A percentile compares a stretch with the other conserved stretches of the same genome.
Evolutionary conservation across 148 eudicot genomes (phyloP).

Genomic region (Arctostaphylos glauca): DNA sequence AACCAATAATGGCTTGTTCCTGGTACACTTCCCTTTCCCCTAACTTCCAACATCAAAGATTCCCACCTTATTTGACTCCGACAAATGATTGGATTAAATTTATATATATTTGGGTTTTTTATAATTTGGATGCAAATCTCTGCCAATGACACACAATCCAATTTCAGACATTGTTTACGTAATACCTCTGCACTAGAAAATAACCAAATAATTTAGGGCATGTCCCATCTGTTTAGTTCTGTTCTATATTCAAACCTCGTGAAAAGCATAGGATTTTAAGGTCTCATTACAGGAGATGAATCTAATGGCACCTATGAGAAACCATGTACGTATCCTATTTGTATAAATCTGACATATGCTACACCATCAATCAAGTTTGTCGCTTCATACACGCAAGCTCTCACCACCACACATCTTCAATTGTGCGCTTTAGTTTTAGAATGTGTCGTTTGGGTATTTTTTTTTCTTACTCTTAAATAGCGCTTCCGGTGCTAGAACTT

Average conservation of each 20-base stretch:
- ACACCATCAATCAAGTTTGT: too few species aligned
- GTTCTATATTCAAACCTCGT: background rate
- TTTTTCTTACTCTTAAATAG: too few species aligned
- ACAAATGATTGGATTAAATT: background rate
- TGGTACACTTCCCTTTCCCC: background rate
- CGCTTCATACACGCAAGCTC: too few species aligned
- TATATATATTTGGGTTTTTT: background rate
- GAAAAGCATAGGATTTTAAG: background rate
- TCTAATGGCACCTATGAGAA: background rate
- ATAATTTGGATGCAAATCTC: conserved; percentile 4
- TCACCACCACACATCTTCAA: too few species aligned
- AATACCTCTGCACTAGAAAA: background rate
- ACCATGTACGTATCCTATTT: background rate
- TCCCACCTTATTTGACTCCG: conserved; percentile 6
- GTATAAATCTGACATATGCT: background rate
- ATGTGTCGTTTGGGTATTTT: too few species aligned
- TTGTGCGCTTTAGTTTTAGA: too few species aligned
- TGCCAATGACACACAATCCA: background rate
- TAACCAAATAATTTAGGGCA: background rate
- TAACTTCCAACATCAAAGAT: background rate
- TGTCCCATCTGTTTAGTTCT: background rate
- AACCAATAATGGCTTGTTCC: background rate
- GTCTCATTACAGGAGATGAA: background rate
- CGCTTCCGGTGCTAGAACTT: too few species aligned
- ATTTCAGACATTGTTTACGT: background rate